phyloP scores from a whole-genome alignment of 805 yeast genomes.

The Kazachstania taianensis region DNA sequence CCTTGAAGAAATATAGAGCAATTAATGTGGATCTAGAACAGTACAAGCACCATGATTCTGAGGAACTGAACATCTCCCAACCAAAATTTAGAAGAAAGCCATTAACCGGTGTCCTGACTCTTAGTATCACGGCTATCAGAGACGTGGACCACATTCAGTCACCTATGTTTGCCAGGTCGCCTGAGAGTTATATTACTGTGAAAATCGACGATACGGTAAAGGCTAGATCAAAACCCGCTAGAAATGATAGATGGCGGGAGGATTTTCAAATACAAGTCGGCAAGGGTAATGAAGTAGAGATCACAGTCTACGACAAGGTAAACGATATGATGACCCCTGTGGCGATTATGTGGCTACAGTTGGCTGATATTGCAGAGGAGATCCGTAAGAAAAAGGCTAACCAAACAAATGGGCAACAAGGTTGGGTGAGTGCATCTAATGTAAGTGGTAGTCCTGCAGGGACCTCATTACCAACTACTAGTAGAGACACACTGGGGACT shows the following conservation, averaged over 20 bases:
- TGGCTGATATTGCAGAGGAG: slow-evolving; percentile 90
- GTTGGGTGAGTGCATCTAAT: slow-evolving; percentile 81
- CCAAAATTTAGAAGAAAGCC: slow-evolving; percentile 75
- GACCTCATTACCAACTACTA: neutral
- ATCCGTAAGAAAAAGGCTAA: slow-evolving; percentile 82
- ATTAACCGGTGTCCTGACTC: slow-evolving; percentile 64
- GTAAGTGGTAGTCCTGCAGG: neutral
- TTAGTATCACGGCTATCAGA: slow-evolving; percentile 66
- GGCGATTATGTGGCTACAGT: slow-evolving; percentile 82
- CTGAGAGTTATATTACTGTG: slow-evolving; percentile 67
- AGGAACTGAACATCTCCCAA: slow-evolving; percentile 47
- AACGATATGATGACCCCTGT: slow-evolving; percentile 70
- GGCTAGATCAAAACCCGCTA: slow-evolving; percentile 63
- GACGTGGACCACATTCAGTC: slow-evolving; percentile 91
- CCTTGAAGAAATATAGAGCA: slow-evolving; percentile 80
- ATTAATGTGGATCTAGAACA: slow-evolving; percentile 65
- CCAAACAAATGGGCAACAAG: slow-evolving; percentile 56
- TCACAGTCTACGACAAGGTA: slow-evolving; percentile 73
- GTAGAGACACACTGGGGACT: neutral
- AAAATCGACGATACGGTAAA: slow-evolving; percentile 84
- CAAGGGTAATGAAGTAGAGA: slow-evolving; percentile 84
- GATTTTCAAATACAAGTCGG: slow-evolving; percentile 72
- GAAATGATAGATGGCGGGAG: slow-evolving; percentile 76
- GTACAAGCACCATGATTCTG: slow-evolving; percentile 49
- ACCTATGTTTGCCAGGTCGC: slow-evolving; percentile 64